phyloP scores from a whole-genome alignment of 805 yeast species.

The Priceomyces carsonii region DNA sequence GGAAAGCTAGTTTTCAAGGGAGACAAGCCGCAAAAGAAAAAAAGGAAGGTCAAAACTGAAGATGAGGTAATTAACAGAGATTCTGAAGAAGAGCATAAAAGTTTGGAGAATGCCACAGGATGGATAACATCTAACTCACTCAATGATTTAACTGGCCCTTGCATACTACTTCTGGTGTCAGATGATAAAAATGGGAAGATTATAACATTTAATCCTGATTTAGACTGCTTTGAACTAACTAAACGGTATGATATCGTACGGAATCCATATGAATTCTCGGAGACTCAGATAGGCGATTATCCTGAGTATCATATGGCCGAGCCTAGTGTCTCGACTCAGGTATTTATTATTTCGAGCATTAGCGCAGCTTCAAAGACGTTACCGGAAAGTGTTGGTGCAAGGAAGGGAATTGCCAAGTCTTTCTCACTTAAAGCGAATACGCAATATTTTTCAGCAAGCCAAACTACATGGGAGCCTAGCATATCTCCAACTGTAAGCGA shows the following conservation, averaged over 20 bases:
- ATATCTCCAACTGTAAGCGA: slow-evolving; percentile 5
- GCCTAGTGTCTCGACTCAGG: slow-evolving; percentile 5
- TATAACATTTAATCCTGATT: too few relatives aligned
- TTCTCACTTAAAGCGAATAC: slow-evolving; percentile 3
- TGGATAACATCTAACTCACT: slow-evolving; percentile 10
- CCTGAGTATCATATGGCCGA: slow-evolving; percentile 4
- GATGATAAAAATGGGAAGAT: too few relatives aligned
- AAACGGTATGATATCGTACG: too few relatives aligned
- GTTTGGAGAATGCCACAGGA: slow-evolving; percentile 2
- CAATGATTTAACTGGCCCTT: slow-evolving; percentile 13
- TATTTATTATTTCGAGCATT: background rate
- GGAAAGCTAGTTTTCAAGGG: slow-evolving; percentile 14
- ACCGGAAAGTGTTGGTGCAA: too few relatives aligned
- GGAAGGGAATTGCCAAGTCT: background rate
- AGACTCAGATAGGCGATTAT: too few relatives aligned
- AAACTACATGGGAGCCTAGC: background rate
- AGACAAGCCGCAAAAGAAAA: slow-evolving; percentile 10
- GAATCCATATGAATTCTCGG: too few relatives aligned
- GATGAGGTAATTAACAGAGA: background rate
- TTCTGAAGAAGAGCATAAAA: background rate
- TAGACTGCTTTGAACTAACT: too few relatives aligned
- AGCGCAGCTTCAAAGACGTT: too few relatives aligned
- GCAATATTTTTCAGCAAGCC: slow-evolving; percentile 4
- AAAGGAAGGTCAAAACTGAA: slow-evolving; percentile 6
- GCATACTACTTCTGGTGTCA: too few relatives aligned